Conservation (phyloP, 495 filamentous ascomycete genomes). For the Platismatia glauca region DNA sequence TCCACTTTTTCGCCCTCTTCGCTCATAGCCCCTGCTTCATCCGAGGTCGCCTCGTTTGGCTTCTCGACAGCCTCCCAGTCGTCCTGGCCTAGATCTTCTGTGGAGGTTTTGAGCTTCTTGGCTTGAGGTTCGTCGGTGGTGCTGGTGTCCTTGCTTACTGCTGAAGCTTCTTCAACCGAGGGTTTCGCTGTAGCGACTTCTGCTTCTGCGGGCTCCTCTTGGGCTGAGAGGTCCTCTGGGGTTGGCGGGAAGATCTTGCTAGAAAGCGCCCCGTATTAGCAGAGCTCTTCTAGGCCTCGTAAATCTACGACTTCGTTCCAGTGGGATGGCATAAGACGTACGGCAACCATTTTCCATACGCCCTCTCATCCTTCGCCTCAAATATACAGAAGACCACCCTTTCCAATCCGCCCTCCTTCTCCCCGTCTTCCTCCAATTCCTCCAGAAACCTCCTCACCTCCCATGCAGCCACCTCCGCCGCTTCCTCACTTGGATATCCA, state of each 20-base stretch:
- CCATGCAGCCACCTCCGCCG: conserved; percentile 56
- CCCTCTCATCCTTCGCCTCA: conserved; percentile 61
- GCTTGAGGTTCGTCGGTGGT: conserved; percentile 23
- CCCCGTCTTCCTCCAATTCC: conserved; percentile 39
- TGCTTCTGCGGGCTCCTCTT: conserved; percentile 14
- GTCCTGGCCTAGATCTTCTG: conserved; percentile 23
- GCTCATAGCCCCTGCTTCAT: conserved; percentile 5
- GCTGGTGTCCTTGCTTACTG: conserved; percentile 21
- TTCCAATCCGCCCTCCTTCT: conserved; percentile 41
- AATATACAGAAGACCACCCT: conserved; percentile 77
- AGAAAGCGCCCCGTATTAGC: too few relatives aligned
- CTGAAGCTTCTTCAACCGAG: conserved; percentile 27
- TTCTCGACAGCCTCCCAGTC: conserved; percentile 36
- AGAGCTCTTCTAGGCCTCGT: too few relatives aligned
- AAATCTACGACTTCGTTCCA: too few relatives aligned
- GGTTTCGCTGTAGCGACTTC: too few relatives aligned
- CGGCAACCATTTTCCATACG: conserved; percentile 64
- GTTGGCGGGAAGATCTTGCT: conserved; percentile 33
- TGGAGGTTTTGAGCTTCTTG: conserved; percentile 29
- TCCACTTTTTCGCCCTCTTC: conserved; percentile 17
- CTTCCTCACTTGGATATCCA: conserved; percentile 69
- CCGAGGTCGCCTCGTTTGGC: conserved; percentile 18
- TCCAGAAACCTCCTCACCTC: conserved; percentile 67
- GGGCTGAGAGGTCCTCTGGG: conserved; percentile 21
- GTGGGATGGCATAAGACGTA: conserved; percentile 44